A percentile compares a stretch with the other conserved stretches of the same genome.
Conservation (phyloP, 495 filamentous ascomycete genomes). For the Geopyxis carbonaria region DNA sequence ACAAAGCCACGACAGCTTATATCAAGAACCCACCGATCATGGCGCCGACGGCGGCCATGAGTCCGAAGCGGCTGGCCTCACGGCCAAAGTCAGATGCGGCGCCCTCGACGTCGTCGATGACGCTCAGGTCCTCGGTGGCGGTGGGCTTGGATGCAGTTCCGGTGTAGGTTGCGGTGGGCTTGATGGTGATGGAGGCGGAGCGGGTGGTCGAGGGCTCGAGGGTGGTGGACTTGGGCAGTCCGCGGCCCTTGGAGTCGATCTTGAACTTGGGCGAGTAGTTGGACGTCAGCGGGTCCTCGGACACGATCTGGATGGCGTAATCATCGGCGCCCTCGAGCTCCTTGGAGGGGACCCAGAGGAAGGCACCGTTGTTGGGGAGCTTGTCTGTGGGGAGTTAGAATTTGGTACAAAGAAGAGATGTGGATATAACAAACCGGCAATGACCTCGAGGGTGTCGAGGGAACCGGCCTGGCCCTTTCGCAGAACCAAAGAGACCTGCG, state of each 20-base stretch:
- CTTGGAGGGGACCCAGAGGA: conserved; percentile 11
- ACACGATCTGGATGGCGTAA: conserved; percentile 15
- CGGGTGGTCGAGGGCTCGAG: conserved; percentile 2
- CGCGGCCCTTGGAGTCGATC: conserved; percentile 8
- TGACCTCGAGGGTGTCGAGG: conserved; percentile 8
- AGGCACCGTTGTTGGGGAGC: conserved; percentile 12
- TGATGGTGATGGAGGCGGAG: background rate
- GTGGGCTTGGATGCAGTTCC: background rate
- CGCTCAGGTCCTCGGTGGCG: background rate
- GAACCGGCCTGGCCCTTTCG: conserved; percentile 5
- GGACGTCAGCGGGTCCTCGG: background rate
- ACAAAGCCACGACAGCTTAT: too few relatives aligned
- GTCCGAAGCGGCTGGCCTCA: too few relatives aligned
- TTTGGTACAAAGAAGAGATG: background rate
- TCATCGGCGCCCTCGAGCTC: conserved; percentile 4
- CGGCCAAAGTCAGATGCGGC: too few relatives aligned
- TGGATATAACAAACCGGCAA: conserved; percentile 8
- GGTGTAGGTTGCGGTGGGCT: conserved; percentile 1
- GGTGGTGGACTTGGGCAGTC: conserved; percentile 2
- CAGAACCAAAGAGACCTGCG: conserved; percentile 9
- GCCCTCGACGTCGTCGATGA: background rate
- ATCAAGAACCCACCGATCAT: too few relatives aligned
- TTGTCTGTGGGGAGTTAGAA: conserved; percentile 1
- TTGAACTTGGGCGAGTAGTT: conserved; percentile 7
- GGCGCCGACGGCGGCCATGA: too few relatives aligned